These are phyloP conservation scores for Beauveria australis DNA, from an alignment of 2,329 filamentous ascomycete genomes.

Conservation along the genomic window DNA sequence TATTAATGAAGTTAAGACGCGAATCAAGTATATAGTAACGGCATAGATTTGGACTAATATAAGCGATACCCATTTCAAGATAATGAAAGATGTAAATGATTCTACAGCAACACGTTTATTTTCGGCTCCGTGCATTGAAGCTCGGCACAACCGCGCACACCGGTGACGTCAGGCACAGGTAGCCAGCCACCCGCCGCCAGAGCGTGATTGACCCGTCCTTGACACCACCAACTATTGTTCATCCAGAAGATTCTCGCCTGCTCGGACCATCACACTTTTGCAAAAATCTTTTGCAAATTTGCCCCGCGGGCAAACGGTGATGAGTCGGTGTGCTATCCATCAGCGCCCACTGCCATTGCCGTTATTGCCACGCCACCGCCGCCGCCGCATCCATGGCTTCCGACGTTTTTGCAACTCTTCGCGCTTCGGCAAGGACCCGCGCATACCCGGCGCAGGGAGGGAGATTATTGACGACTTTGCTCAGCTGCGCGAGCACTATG, in stretches of 20 bases:
- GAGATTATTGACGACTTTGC: conserved; percentile 41
- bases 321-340: neutral
- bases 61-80: conserved; percentile 2
- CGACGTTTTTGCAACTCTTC: neutral
- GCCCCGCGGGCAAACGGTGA: neutral
- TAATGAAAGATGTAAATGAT: neutral
- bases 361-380: no score
- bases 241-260: neutral
- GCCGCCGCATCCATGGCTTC: neutral
- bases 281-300: neutral
- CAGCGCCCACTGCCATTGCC: neutral
- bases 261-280: no score
- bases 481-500: conserved; percentile 34
- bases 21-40: neutral
- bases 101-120: no score
- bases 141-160: neutral
- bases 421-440: conserved; percentile 25
- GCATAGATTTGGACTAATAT: conserved; percentile 5
- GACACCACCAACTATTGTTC: neutral
- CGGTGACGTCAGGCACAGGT: neutral
- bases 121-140: no score
- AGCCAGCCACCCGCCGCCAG: neutral
- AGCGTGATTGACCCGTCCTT: neutral
- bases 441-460: conserved; percentile 31
- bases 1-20: neutral